Conservation (phyloP, 805 yeast species). For the Zygosaccharomyces rouxii region DNA sequence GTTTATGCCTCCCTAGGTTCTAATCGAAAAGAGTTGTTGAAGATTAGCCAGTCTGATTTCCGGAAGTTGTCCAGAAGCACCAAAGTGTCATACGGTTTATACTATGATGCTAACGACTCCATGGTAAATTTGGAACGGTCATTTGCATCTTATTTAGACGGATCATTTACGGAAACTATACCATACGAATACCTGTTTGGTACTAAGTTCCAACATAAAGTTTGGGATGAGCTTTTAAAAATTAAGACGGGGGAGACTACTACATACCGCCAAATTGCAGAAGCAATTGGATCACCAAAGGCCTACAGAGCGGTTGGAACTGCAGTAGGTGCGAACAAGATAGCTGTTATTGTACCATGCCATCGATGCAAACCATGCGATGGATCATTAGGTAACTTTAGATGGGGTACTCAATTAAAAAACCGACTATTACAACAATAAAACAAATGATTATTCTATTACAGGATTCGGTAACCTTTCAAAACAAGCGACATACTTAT, state of each 20-base stretch:
- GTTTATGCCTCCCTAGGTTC: slow-evolving; percentile 21
- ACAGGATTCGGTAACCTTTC: slow-evolving; percentile 62
- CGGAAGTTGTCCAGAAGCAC: slow-evolving; percentile 16
- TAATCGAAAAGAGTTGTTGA: slow-evolving; percentile 12
- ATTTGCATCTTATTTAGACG: slow-evolving; percentile 5
- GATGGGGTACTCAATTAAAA: slow-evolving; percentile 39
- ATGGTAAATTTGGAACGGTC: neutral
- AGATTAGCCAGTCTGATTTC: slow-evolving; percentile 13
- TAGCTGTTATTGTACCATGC: slow-evolving; percentile 42
- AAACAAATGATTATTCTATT: slow-evolving; percentile 11
- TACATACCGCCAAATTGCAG: slow-evolving; percentile 37
- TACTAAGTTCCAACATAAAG: slow-evolving; percentile 37
- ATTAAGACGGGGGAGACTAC: slow-evolving; percentile 32
- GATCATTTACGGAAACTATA: slow-evolving; percentile 6
- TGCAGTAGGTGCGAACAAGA: slow-evolving; percentile 39
- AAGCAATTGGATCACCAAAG: slow-evolving; percentile 27
- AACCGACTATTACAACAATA: slow-evolving; percentile 20
- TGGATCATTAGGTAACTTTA: slow-evolving; percentile 37
- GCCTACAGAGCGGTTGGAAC: slow-evolving; percentile 40
- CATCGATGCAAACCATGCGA: slow-evolving; percentile 38
- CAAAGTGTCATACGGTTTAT: slow-evolving; percentile 12
- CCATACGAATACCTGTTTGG: slow-evolving; percentile 36
- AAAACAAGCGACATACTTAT: slow-evolving; percentile 84
- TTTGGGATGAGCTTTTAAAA: slow-evolving; percentile 36
- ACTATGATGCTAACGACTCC: neutral